Conservation (phyloP, 176 grass and related monocot species). For the Aegilops tauschii region DNA sequence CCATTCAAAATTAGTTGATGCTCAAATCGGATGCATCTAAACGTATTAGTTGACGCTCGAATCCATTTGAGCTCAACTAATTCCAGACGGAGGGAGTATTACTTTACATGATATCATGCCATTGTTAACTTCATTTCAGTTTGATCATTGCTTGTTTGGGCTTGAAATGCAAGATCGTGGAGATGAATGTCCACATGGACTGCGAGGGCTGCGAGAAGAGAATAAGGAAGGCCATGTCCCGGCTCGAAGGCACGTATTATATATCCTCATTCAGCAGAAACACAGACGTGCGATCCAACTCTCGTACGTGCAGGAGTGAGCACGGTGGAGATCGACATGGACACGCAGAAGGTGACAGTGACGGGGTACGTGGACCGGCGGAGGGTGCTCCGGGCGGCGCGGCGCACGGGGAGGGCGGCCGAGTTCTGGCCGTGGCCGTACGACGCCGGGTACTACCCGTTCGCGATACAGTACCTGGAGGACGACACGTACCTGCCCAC, state of each 20-base stretch:
- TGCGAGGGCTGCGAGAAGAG: constrained; percentile 81
- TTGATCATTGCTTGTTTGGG: not conserved
- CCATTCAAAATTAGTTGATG: too few species aligned
- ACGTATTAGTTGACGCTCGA: too few species aligned
- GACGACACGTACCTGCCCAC: constrained; percentile 58
- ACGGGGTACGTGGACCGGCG: constrained; percentile 61
- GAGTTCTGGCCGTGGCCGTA: constrained; percentile 93
- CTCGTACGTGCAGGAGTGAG: constrained; percentile 41
- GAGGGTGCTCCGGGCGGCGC: constrained; percentile 71
- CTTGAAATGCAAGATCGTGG: constrained; percentile 50
- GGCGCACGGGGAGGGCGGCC: constrained; percentile 65
- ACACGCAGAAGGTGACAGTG: constrained; percentile 83
- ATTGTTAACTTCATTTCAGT: not conserved
- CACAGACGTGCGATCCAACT: too few species aligned
- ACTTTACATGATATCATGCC: not conserved
- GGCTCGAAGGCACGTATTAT: constrained; percentile 49
- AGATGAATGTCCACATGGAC: constrained; percentile 92
- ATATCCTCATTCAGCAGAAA: too few species aligned
- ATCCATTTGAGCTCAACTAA: too few species aligned
- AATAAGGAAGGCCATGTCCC: constrained; percentile 62
- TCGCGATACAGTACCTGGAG: constrained; percentile 74
- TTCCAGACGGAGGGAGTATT: too few species aligned
- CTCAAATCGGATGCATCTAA: too few species aligned
- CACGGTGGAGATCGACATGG: constrained; percentile 78
- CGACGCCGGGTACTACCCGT: constrained; percentile 73